These are phyloP conservation scores for Cyclotella kingstonii DNA, from an alignment of 108 stramenopile genomes.

Conservation along the genomic window DNA sequence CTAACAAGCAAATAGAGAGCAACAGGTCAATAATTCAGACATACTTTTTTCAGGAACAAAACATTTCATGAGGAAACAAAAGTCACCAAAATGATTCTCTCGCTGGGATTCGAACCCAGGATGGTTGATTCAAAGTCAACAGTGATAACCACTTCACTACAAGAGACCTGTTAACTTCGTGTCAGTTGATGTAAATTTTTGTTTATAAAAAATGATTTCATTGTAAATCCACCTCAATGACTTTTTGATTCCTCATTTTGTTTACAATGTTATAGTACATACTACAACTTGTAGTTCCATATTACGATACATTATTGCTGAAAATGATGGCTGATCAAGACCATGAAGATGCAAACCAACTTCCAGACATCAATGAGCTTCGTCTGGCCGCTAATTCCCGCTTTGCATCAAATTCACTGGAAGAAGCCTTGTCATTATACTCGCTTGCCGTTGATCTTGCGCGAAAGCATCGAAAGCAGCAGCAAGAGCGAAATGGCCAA, in stretches of 20 bases:
- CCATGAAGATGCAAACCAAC: background rate
- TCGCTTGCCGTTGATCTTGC: constrained; percentile 44
- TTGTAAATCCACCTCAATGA: no score
- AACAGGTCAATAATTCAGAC: no score
- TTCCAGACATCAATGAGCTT: constrained; percentile 30
- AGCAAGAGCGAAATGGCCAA: background rate
- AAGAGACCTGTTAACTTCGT: constrained; percentile 19
- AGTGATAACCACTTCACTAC: constrained; percentile 53
- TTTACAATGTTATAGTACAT: no score
- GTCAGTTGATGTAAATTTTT: no score
- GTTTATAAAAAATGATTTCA: no score
- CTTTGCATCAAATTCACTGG: constrained; percentile 42
- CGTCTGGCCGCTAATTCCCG: constrained; percentile 45
- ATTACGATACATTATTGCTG: background rate
- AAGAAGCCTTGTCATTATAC: constrained; percentile 41
- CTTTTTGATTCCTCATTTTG: no score
- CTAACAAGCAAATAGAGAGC: no score
- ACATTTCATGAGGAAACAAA: no score
- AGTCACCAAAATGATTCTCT: constrained; percentile 21
- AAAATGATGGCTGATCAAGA: background rate
- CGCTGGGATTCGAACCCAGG: constrained; percentile 40
- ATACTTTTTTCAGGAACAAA: no score
- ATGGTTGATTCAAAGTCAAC: constrained; percentile 56
- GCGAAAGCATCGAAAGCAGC: constrained; percentile 5
- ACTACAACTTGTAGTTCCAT: background rate